Conservation (phyloP, 2,329 filamentous ascomycete genomes). For the Fonsecaea multimorphosa region DNA sequence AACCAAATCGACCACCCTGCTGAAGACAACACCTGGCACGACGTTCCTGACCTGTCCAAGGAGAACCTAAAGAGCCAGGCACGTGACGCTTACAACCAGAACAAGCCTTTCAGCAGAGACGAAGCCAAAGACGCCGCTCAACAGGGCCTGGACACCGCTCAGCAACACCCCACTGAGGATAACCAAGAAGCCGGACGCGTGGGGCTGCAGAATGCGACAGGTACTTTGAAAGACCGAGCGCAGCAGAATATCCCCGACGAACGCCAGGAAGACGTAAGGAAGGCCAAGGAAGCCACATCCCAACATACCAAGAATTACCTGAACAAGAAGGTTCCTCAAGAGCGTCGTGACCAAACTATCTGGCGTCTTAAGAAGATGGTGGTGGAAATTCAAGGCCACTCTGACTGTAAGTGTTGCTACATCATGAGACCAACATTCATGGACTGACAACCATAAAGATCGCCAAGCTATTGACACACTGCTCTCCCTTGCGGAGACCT, state of each 20-base stretch:
- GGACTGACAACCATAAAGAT: constrained; percentile 54
- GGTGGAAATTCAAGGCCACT: constrained; percentile 92
- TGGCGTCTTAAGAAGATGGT: constrained; percentile 98
- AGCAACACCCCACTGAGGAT: constrained; percentile 46
- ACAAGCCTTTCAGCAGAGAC: constrained; percentile 60
- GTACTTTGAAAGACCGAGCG: constrained; percentile 61
- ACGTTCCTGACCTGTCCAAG: constrained; percentile 76
- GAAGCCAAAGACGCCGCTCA: constrained; percentile 67
- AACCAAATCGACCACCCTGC: constrained; percentile 81
- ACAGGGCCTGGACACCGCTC: constrained; percentile 62
- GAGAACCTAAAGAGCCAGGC: constrained; percentile 72
- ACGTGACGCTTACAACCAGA: constrained; percentile 64
- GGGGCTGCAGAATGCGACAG: constrained; percentile 43
- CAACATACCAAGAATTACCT: constrained; percentile 74
- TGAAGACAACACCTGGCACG: constrained; percentile 92
- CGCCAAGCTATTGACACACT: constrained; percentile 88
- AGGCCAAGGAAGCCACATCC: constrained; percentile 46
- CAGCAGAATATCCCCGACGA: constrained; percentile 71
- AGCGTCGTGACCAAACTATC: constrained; percentile 89
- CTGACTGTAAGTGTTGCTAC: constrained; percentile 68
- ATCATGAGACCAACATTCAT: constrained; percentile 15
- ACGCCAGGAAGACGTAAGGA: constrained; percentile 50
- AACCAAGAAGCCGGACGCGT: constrained; percentile 45
- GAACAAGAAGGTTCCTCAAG: constrained; percentile 83
- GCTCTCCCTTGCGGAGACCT: constrained; percentile 81